Conservation (phyloP, 192 early-diverging fungal genomes). For the Entomortierella parvispora region DNA sequence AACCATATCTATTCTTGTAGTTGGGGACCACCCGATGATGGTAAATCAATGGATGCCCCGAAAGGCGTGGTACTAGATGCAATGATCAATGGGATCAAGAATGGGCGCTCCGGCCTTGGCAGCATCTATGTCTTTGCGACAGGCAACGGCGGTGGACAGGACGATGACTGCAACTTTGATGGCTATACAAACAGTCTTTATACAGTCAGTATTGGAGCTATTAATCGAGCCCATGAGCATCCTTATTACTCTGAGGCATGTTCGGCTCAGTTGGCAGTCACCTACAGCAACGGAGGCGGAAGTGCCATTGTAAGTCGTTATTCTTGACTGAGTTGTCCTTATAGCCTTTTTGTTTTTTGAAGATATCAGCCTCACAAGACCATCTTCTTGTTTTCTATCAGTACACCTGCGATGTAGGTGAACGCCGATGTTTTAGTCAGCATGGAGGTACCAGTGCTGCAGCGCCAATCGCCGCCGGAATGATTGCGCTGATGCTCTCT, state of each 20-base stretch:
- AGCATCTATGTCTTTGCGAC: conserved; percentile 94
- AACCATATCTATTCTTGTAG: conserved; percentile 97
- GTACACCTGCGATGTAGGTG: conserved; percentile 89
- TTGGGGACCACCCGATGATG: conserved; percentile 96
- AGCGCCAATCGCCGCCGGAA: conserved; percentile 91
- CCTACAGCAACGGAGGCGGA: conserved; percentile 85
- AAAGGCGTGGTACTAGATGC: conserved; percentile 84
- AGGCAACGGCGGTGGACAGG: conserved; percentile 83
- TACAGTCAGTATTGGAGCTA: conserved; percentile 91
- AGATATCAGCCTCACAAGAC: too few species aligned
- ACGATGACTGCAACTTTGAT: conserved; percentile 96
- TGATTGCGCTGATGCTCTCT: conserved; percentile 87
- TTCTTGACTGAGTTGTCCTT: too few species aligned
- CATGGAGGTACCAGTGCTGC: conserved; percentile 97
- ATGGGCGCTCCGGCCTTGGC: conserved; percentile 86
- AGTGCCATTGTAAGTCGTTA: conserved; percentile 82
- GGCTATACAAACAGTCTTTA: conserved; percentile 97
- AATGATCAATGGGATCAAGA: conserved; percentile 86
- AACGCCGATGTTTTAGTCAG: conserved; percentile 72
- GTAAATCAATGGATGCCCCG: conserved; percentile 86
- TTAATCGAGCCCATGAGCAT: conserved; percentile 78
- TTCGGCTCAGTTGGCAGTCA: conserved; percentile 89
- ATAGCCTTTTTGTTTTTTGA: conserved; percentile 1
- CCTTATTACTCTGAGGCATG: conserved; percentile 92
- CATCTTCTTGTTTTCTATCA: conserved; percentile 24